A percentile compares a stretch with the other conserved stretches of the same genome.
These are phyloP conservation scores for Penicillium sp. DNA, from an alignment of 2,329 filamentous ascomycete species.

Conservation along the genomic window DNA sequence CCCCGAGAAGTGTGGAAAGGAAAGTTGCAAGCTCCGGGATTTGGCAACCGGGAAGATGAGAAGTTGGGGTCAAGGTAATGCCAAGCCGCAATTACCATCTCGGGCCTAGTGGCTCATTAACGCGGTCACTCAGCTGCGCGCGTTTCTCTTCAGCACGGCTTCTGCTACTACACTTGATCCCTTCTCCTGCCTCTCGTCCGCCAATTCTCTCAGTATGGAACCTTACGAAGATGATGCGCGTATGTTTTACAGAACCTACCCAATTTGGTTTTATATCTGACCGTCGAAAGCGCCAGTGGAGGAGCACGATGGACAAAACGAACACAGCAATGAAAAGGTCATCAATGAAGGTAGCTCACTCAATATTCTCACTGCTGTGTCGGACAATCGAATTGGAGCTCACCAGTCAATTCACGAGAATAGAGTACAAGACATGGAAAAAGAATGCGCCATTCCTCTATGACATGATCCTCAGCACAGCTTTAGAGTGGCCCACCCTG, in stretches of 20 bases:
- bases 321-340: constrained; percentile 74
- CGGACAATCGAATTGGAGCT: background rate
- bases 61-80: constrained; percentile 12
- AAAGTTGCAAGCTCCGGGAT: background rate
- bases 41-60: constrained; percentile 5
- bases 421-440: constrained; percentile 99
- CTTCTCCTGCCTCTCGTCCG: background rate
- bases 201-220: constrained; percentile 26
- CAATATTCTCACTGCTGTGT: background rate
- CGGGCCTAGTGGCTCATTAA: constrained; percentile 33
- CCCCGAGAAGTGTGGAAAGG: constrained; percentile 5
- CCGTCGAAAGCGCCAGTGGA: constrained; percentile 25
- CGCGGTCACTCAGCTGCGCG: constrained; percentile 32
- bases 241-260: constrained; percentile 6
- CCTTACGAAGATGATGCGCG: constrained; percentile 33
- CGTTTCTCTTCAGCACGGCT: constrained; percentile 13
- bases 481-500: constrained; percentile 93
- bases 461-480: constrained; percentile 92
- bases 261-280: constrained; percentile 20
- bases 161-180: constrained; percentile 6
- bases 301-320: constrained; percentile 51
- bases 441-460: constrained; percentile 99
- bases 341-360: constrained; percentile 73
- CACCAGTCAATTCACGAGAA: background rate
- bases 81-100: constrained; percentile 19